A percentile compares a stretch with the other conserved stretches of the same genome.
phyloP scores from a whole-genome alignment of 2,329 filamentous ascomycete genomes.

The Graphilbum sp. region DNA sequence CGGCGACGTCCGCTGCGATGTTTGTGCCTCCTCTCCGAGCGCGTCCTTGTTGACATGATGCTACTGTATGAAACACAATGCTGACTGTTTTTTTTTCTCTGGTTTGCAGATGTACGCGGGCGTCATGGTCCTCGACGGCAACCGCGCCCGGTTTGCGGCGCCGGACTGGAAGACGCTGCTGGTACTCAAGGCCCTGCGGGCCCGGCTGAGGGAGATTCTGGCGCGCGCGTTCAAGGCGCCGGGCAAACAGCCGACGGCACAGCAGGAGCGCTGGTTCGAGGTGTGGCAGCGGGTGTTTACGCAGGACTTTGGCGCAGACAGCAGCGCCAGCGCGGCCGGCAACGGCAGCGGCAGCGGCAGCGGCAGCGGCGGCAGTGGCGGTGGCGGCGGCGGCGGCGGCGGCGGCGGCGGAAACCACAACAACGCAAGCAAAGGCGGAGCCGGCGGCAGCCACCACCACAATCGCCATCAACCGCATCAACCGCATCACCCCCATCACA shows the following conservation, averaged over 20 bases:
- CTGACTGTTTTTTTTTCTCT: neutral
- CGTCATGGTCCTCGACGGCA: slow-evolving; percentile 73
- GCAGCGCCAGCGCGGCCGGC: neutral
- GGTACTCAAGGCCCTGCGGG: slow-evolving; percentile 67
- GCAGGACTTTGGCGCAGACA: slow-evolving; percentile 23
- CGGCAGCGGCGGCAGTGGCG: too few species aligned
- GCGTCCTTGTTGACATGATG: too few species aligned
- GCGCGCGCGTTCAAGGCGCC: slow-evolving; percentile 53
- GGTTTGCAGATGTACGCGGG: slow-evolving; percentile 59
- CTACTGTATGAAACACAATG: neutral
- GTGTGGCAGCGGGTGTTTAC: slow-evolving; percentile 57
- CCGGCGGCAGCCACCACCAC: neutral
- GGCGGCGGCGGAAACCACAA: neutral
- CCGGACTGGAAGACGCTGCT: slow-evolving; percentile 83
- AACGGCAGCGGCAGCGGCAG: too few species aligned
- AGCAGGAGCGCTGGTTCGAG: slow-evolving; percentile 59
- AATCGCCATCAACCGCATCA: too few species aligned
- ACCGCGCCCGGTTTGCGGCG: slow-evolving; percentile 67
- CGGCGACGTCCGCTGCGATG: slow-evolving; percentile 76
- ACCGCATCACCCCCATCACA: too few species aligned
- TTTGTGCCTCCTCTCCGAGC: slow-evolving; percentile 16
- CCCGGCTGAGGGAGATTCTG: slow-evolving; percentile 59
- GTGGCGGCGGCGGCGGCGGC: neutral
- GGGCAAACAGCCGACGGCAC: slow-evolving; percentile 42
- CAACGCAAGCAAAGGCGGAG: neutral